Base-by-base conservation (phyloP, 768 basidiomycete genomes). In the Pisolithus marmoratus region DNA sequence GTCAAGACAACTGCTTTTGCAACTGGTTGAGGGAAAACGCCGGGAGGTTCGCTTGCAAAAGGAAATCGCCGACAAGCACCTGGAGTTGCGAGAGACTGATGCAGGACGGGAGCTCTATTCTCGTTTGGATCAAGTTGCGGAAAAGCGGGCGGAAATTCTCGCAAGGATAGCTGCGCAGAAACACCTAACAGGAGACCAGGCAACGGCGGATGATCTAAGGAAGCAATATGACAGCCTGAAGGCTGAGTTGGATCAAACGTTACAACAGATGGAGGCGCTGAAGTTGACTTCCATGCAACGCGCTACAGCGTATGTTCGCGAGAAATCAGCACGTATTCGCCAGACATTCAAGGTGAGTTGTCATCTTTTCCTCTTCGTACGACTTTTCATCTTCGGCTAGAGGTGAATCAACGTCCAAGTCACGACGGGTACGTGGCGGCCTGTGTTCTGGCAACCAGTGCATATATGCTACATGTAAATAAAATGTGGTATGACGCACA, bases 191-290 rank as follows among this genome's bases (percentile, higher is more conserved):
- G 24, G 54, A 36, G 48, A 45, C 22, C 12, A 26, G 29, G 26
- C 41, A 38, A 20, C 54, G 41, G 31, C 54, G 40, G 43, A 26
- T 19, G 55, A 46, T 27, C 42, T 48, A 22, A 31, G 54, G 19
- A 56, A 55, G 24, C 41, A 46, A 31, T 38, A 34, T 24, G 54
- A 45, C 15, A 46, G 31, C 6, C 26, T 55, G 22, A 53, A 53
- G 24, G 53, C 54, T 48, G 45, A 29, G 19, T 27, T 54, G 7
- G 52, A 55, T 38, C 38, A 53, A 24, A 48, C 51, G 3, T 7
- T 53, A 17, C 53, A 45, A 2, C 52, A 55, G 34, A 42, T 40
- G 24, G 46, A 53, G 26, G 51, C 54, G 17, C 27, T 55, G 31
- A 53, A 37, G 34, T 46, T 45, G 7, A 26, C 22, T 17, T 26